Evolutionary conservation across 768 basidiomycete genomes (phyloP), one percentile per base, ranked within the genome.

Genomic region (Rhizopogon rudus): DNA sequence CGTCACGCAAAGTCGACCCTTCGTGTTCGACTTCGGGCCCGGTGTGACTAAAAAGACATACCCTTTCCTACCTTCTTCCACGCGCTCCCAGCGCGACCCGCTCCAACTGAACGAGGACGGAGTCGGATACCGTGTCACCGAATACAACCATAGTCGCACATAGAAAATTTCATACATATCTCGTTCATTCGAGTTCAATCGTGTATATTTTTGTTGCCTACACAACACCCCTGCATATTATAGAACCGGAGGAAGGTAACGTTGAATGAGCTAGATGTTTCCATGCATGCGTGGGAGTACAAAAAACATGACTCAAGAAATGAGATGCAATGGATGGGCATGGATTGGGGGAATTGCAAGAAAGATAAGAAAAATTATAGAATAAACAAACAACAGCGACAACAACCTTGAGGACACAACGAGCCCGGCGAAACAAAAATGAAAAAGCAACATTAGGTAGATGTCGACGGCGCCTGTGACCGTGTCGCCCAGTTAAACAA

Each of bases 11-110:
- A 84, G 82, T 59, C 72, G 90, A 43, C 81, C 87, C 6, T 92
- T 91, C 65, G 83, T 91, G 12, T 82, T 84, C 51, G 90, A 93
- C 67, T 92, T 93, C 61, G 88, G 88, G 7, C 81, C 83, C 7
- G 82, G 79, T 9, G 79, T 86, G 13, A 75, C 70, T 2, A 65
- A 68, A 33, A 73, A 76, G 45, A 87, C 87, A 8, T 89, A 87
- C 58, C 78, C 80, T 44, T 57, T 59, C n/a, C 44, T 75, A 33
- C 6, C 58, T 40, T 28, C 63, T 54, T 31, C 54, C 42, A 49
- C 53, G 35, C 63, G 59, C 44, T 20, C 29, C 20, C 43, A 44
- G 22, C 67, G 67, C 22, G 67, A 72, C 20, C 65, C 67, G n/a
- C 65, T 77, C 12, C 71, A 64, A 39, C 60, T 71, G 31, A 72